A percentile compares a stretch with the other conserved stretches of the same genome.
These are phyloP conservation scores for Fusarium pseudoanthophilum DNA, from an alignment of 2,329 filamentous ascomycete species.

Conservation along the genomic window DNA sequence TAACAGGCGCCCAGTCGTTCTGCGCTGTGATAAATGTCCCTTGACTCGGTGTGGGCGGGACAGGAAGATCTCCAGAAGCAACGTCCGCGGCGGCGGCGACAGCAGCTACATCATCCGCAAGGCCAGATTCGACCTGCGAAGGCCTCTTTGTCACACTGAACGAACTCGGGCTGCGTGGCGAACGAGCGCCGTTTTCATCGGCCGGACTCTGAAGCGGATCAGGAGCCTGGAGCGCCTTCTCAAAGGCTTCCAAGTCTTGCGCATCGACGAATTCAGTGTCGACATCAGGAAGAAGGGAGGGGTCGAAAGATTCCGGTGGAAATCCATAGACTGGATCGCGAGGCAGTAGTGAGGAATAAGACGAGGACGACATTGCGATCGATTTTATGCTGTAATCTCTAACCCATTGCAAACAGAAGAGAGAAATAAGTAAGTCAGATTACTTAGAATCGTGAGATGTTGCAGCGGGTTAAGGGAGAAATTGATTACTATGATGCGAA, in stretches of 20 bases:
- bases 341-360: slow-evolving; percentile 41
- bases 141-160: slow-evolving; percentile 57
- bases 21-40: slow-evolving; percentile 83
- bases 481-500: slow-evolving; percentile 25
- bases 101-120: slow-evolving; percentile 50
- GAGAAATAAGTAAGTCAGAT: not conserved
- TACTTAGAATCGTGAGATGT: not conserved
- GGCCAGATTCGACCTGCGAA: slow-evolving; percentile 47
- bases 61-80: slow-evolving; percentile 51
- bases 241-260: slow-evolving; percentile 81
- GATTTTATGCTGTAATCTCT: slow-evolving; percentile 11
- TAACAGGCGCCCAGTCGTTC: slow-evolving; percentile 95
- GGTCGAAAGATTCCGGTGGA: slow-evolving; percentile 72
- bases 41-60: slow-evolving; percentile 41
- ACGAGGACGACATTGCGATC: slow-evolving; percentile 40
- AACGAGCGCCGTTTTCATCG: slow-evolving; percentile 60
- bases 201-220: slow-evolving; percentile 74
- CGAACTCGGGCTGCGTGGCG: slow-evolving; percentile 54
- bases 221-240: slow-evolving; percentile 82
- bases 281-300: slow-evolving; percentile 78
- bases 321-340: slow-evolving; percentile 63
- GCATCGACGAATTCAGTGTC: slow-evolving; percentile 80
- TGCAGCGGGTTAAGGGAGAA: slow-evolving; percentile 20
- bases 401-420: slow-evolving; percentile 28
- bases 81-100: slow-evolving; percentile 54